Evolutionary conservation across 306 rosid genomes (phyloP), one percentile per base, ranked within the genome.

Genomic region (Crotalaria pallida): DNA sequence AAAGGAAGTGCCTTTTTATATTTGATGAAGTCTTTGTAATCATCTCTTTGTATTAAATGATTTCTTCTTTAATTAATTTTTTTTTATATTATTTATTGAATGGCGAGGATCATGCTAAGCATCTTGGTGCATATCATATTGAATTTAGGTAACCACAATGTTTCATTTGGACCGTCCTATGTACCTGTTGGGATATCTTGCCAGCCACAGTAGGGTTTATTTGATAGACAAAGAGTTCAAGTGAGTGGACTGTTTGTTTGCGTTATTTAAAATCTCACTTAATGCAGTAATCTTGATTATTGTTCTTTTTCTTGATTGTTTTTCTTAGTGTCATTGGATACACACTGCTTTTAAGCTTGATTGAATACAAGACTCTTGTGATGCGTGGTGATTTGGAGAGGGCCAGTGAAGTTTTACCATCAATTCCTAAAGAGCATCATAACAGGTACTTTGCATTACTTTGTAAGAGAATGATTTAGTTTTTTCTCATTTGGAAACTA

Each of bases 141-240:
- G 76, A 72, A 78, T 82, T 71, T 76, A 93, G 98, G 97, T 95
- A 47, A 95, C 99, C 53, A 95, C 99, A 48, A 95, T 95, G 99
- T 95, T 89, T 78, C 99, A 95, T 81, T 86, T 95, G 84, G 99
- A 95, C 82, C 96, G 99, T 47, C 99, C 99, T n/a, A 95, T 95
- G 99, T 95, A 95, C 83, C 86, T 95, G 91, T 85, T 95, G 81
- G 99, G 99, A 40, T 95, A 95, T 84, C 97, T 95, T 77, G 97
- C 99, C 67, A 83, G 76, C 75, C 99, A 95, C 79, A 95, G 99
- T 79, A 84, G 88, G 89, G 91, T 95, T 45, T 95, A 84, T 81
- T 80, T 95, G 76, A 95, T 95, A 29, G 99, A 95, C 89, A 95
- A 95, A 81, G 99, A 95, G 79, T 95, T 95, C 92, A 95, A 95